Evolutionary conservation across 345 rosid species (phyloP), one percentile per base, ranked within the genome.

Genomic region (Erucastrum elatum): DNA sequence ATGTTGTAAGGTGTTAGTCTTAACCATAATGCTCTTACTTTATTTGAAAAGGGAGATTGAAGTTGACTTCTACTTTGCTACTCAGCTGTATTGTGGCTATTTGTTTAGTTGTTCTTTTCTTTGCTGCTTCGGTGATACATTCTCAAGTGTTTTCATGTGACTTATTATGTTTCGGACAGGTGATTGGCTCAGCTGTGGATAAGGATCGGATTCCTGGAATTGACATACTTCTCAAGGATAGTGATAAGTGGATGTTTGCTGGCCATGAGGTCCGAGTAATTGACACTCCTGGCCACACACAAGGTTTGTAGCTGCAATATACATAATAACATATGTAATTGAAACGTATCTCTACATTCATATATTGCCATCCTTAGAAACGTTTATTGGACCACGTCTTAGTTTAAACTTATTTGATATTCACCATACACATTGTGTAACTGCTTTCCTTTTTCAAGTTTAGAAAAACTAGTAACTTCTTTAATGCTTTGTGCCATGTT

Each of bases 171-270:
- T 53, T 46, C 66, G 44, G 79, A 73, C 72, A 95, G 99, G 98
- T 95, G 82, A 95, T 95, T 85, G 97, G 99, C 80, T 86, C 99
- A 46, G 88, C 76, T 66, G 67, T 71, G 60, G 98, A 95, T 82
- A 87, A 75, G 80, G 96, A 88, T 56, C 87, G 90, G 70, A 93
- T 90, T 82, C 97, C 99, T 35, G 99, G 94, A 53, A 90, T 95
- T 80, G 99, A 95, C 80, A 93, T 93, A 68, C 86, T 68, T 80
- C 85, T 95, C 70, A 90, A 86, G 63, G 97, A 90, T 90, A 90
- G 90, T 72, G 99, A 95, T 66, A 93, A 83, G 66, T 95, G 99
- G 99, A 95, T 93, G 98, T 95, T 95, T 82, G 99, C 96, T 26
- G 97, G 94, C 68, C 99, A 95, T 82, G 98, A 93, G 81, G 97